Base-by-base conservation (phyloP, 331 rosid genomes). In the Pyracantha coccinea region DNA sequence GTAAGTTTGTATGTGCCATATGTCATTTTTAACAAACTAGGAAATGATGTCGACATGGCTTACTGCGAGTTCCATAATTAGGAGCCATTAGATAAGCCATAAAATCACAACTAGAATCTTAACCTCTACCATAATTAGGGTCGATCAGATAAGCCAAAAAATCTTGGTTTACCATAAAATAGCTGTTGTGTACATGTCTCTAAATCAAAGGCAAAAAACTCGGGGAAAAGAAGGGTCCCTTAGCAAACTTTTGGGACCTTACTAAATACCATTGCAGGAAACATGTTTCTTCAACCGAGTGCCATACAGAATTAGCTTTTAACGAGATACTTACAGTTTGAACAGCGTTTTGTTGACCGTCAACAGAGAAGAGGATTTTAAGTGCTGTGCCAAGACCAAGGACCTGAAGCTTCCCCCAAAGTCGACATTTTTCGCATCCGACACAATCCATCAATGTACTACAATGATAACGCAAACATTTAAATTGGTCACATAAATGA, bases 391-490 rank as follows among this genome's bases (percentile, higher is more conserved):
- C 99, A 11, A 95, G 96, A 63, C 99, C 99, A 75, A 85, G 99
- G 84, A 95, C 97, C 89, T 95, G 99, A 85, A 95, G 99, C 86
- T 95, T 95, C 69, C 99, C 99, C 99, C 99, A 95, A 33, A 95
- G 84, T 23, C 99, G 89, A 79, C 99, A 95, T 83, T 95, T 95
- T 89, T 95, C 99, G 16, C 99, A 95, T 75, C 99, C 97, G 28
- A 95, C 88, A 77, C 99, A 95, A 77, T 95, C 99, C 99, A 95
- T 95, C 84, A 92, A 69, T 55, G 97, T 88, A 68, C 99, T 95
- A 92, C 81, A 85, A 69, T 71, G 45, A 77, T 77, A 54, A 77
- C 16, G n/a, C 8, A 75, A 66, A 76, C 41, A 66, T 27, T 71
- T 31, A 71, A 35, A 57, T 61, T 58, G 35, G 27, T 29, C 53